Conservation (phyloP, 2,329 filamentous ascomycete genomes). For the Trichoderma sp. region DNA sequence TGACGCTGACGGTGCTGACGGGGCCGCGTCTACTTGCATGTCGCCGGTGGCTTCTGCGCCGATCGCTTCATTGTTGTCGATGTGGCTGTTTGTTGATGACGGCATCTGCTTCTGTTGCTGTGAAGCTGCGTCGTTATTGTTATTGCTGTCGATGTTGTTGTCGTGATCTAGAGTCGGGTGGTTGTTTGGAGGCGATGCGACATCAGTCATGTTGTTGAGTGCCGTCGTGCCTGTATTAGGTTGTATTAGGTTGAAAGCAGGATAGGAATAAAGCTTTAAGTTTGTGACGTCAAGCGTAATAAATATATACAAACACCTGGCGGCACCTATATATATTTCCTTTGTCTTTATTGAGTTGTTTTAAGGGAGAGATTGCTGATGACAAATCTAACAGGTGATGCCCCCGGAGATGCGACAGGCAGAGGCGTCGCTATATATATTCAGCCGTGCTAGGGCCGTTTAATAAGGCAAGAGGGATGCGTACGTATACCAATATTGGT, state of each 20-base stretch:
- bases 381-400: conserved; percentile 19
- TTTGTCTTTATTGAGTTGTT: background rate
- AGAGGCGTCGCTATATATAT: conserved; percentile 1
- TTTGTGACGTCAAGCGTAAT: background rate
- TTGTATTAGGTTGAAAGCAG: background rate
- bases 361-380: background rate
- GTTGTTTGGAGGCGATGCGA: background rate
- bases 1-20: background rate
- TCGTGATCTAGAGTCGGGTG: background rate
- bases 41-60: background rate
- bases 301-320: background rate
- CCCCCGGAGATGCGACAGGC: background rate
- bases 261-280: background rate
- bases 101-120: background rate
- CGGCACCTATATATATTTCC: background rate
- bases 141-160: background rate
- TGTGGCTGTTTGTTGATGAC: background rate
- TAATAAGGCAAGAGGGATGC: background rate
- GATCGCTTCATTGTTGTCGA: background rate
- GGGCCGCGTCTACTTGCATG: background rate
- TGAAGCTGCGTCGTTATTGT: background rate
- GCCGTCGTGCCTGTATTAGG: background rate
- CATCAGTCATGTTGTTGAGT: background rate
- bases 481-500: background rate
- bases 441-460: background rate